Evolutionary conservation across 108 stramenopile species (phyloP), one percentile per base, ranked within the genome.

Genomic region (Cyclotella kingstonii): DNA sequence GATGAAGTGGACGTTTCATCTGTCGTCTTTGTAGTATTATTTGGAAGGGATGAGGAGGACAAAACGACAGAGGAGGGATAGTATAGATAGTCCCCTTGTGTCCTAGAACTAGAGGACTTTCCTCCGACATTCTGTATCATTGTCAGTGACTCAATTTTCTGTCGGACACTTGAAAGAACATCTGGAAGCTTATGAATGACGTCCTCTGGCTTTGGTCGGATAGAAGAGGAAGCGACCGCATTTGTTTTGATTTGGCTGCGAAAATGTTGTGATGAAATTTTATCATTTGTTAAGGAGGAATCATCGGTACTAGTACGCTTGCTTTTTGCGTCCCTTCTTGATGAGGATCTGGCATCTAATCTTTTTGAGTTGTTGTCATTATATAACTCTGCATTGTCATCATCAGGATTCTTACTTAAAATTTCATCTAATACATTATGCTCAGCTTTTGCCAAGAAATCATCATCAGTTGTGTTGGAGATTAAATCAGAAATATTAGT

Each of bases 101-200:
- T 23, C 10, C 36, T 51, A 19, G 63, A 18, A 28, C 21, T 45
- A 35, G 44, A 22, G 5, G 41, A 30, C 26, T 66, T 62, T 35
- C 47, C 47, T 35, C 68, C 68, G 10, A 82, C 42, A 49, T 63
- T 67, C 67, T 80, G 69, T 81, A 84, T 84, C 51, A 84, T 83
- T 22, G 70, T 79, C 29, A 86, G 54, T 0, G 81, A 82, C 73
- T 91, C 87, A 54, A 91, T 83, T 49, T 86, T 86, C 58, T 91
- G 85, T 15, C 90, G 77, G 76, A 87, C 80, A 18, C 66, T 81
- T 68, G 77, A 82, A 25, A 89, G 68, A 8, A 88, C 85, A 77
- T 87, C 83, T 4, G 85, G 85, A 14, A 88, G 65, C 38, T 54
- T 41, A 5, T 27, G 27, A 5, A 60, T 30, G 43, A 60, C 25